Conservation (phyloP, 139 green algal species). For the Chloropicon primus region DNA sequence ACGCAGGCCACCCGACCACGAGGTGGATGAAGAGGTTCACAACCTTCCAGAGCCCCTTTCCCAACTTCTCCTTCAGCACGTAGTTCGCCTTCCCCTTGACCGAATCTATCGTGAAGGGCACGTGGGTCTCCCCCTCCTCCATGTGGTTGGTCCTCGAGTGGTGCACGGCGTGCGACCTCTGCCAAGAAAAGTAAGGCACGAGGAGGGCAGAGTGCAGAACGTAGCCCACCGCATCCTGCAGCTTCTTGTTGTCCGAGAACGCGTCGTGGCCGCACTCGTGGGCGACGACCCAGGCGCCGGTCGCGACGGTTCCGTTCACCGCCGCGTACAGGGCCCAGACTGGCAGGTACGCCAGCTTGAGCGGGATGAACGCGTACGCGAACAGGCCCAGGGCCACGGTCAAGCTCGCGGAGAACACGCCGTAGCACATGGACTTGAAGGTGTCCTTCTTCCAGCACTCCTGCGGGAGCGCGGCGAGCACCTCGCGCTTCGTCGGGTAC, state of each 20-base stretch:
- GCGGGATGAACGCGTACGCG: conserved; percentile 14
- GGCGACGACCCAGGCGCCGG: conserved; percentile 36
- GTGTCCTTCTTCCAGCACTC: conserved; percentile 26
- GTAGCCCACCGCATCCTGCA: conserved; percentile 34
- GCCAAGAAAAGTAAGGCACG: conserved; percentile 36
- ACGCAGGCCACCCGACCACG: conserved; percentile 25
- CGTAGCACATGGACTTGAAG: conserved; percentile 15
- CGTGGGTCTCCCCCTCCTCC: conserved; percentile 22
- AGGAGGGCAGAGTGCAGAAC: conserved; percentile 28
- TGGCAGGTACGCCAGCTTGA: conserved; percentile 7
- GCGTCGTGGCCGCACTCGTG: conserved; percentile 39
- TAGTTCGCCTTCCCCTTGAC: conserved; percentile 10
- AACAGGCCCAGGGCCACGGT: conserved; percentile 9
- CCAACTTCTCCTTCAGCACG: conserved; percentile 15
- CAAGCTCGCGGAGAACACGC: conserved; percentile 12
- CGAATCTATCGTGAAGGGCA: conserved; percentile 16
- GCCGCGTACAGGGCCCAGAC: conserved; percentile 24
- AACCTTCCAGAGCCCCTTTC: conserved; percentile 3
- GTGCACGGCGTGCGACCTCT: conserved; percentile 22
- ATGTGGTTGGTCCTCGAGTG: conserved; percentile 26
- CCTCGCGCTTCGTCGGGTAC: conserved; percentile 13
- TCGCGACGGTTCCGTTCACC: conserved; percentile 28
- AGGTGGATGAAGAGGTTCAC: conserved; percentile 18
- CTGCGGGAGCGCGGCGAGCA: conserved; percentile 16
- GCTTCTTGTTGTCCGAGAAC: conserved; percentile 26